Evolutionary conservation across 768 basidiomycete genomes (phyloP).

Genomic region (Trichaptum fuscoviolaceum): DNA sequence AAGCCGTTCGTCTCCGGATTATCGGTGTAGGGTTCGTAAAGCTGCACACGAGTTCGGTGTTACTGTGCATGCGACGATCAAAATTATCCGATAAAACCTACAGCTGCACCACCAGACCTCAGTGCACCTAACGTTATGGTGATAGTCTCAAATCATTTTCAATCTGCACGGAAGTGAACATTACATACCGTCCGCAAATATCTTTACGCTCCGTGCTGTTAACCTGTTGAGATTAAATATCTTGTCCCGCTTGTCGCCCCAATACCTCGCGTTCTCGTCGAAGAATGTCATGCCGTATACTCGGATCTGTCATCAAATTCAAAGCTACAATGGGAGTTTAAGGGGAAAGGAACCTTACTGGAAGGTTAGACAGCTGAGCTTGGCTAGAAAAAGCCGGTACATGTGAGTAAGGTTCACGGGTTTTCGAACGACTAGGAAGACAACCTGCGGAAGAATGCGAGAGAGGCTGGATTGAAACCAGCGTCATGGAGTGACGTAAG

Average conservation of each 20-base stretch:
- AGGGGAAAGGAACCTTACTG: constrained; percentile 20
- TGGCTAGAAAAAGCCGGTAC: constrained; percentile 39
- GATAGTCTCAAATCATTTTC: not conserved
- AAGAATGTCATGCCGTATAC: constrained; percentile 76
- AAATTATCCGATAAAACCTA: constrained; percentile 25
- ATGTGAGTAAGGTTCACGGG: constrained; percentile 1
- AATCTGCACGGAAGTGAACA: not conserved
- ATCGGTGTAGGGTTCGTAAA: constrained; percentile 80
- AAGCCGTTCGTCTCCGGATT: constrained; percentile 71
- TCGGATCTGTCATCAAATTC: constrained; percentile 45
- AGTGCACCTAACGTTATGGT: constrained; percentile 55
- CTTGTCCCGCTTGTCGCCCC: constrained; percentile 60
- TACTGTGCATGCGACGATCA: not conserved
- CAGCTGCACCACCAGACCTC: constrained; percentile 86
- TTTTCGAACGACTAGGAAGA: constrained; percentile 11
- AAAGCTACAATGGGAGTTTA: not conserved
- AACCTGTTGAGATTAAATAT: constrained; percentile 56
- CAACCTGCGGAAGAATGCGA: constrained; percentile 70
- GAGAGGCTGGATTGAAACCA: constrained; percentile 59
- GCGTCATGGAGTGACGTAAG: constrained; percentile 88
- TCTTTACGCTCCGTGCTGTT: constrained; percentile 70
- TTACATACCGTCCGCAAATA: constrained; percentile 54
- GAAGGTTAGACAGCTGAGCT: constrained; percentile 53
- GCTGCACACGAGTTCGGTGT: constrained; percentile 29
- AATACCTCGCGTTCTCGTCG: constrained; percentile 61